Conservation (phyloP, 148 eudicot genomes). For the Arbutus unedo region DNA sequence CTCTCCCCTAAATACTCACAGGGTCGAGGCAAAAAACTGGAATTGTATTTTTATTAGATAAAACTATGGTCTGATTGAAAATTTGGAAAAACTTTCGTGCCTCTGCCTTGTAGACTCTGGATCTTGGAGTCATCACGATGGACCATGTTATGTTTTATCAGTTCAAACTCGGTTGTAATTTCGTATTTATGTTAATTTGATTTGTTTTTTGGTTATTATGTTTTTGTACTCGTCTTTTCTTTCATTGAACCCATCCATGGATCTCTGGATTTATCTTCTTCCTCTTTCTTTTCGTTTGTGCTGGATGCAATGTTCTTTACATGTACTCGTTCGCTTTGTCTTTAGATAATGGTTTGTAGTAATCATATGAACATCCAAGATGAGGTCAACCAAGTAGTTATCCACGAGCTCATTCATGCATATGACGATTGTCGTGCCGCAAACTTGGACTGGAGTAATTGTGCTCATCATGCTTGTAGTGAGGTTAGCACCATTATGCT, state of each 20-base stretch:
- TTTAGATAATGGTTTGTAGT: conserved; percentile 71
- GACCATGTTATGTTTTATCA: not conserved
- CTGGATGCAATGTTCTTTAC: not conserved
- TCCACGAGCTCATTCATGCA: conserved; percentile 95
- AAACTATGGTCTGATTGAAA: not conserved
- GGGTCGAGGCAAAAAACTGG: not conserved
- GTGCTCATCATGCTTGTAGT: conserved; percentile 97
- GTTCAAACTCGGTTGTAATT: not conserved
- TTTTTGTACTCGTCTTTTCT: not conserved
- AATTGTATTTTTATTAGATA: not conserved
- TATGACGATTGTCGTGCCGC: conserved; percentile 89
- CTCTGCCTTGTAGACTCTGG: not conserved
- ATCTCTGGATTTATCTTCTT: not conserved
- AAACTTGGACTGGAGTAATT: conserved; percentile 80
- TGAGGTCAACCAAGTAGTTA: conserved; percentile 83
- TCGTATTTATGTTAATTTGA: not conserved
- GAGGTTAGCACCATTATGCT: conserved; percentile 43
- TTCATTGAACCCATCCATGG: not conserved
- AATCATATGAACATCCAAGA: conserved; percentile 70
- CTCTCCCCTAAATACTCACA: not conserved
- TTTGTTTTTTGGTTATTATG: not conserved
- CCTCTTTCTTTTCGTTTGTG: not conserved
- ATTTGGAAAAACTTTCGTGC: not conserved
- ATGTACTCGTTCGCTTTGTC: not conserved
- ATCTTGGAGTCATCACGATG: not conserved